phyloP scores from a whole-genome alignment of 139 green algal species.

The Closterium sp. region DNA sequence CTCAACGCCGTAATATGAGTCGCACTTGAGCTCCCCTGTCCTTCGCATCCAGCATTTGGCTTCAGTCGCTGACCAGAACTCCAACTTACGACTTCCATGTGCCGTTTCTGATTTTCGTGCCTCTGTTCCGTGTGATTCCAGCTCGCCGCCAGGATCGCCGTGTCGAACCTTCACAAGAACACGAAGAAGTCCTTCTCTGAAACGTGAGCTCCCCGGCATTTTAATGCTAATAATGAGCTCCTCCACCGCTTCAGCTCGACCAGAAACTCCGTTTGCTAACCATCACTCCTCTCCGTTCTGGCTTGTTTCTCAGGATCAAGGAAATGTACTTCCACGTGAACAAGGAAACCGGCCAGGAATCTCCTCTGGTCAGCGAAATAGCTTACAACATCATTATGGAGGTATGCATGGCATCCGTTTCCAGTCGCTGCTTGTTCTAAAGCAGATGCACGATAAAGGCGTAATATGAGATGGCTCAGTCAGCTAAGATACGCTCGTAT shows the following conservation, averaged over 20 bases:
- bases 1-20: background rate
- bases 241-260: background rate
- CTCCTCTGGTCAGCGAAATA: constrained; percentile 84
- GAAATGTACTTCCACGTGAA: constrained; percentile 91
- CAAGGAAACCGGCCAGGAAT: constrained; percentile 76
- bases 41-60: background rate
- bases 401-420: background rate
- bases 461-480: no score
- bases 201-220: constrained; percentile 36
- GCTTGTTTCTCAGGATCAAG: constrained; percentile 69
- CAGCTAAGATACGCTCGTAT: background rate
- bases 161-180: constrained; percentile 99
- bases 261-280: background rate
- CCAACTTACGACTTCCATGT: background rate
- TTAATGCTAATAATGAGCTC: background rate
- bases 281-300: background rate
- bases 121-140: constrained; percentile 54
- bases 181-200: constrained; percentile 96
- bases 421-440: background rate
- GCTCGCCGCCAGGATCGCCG: constrained; percentile 94
- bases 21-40: background rate
- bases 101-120: background rate
- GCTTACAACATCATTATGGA: constrained; percentile 87
- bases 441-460: background rate
- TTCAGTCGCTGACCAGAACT: background rate